Evolutionary conservation across 2,329 filamentous ascomycete genomes (phyloP).

Genomic region (Phialemoniopsis sp.): DNA sequence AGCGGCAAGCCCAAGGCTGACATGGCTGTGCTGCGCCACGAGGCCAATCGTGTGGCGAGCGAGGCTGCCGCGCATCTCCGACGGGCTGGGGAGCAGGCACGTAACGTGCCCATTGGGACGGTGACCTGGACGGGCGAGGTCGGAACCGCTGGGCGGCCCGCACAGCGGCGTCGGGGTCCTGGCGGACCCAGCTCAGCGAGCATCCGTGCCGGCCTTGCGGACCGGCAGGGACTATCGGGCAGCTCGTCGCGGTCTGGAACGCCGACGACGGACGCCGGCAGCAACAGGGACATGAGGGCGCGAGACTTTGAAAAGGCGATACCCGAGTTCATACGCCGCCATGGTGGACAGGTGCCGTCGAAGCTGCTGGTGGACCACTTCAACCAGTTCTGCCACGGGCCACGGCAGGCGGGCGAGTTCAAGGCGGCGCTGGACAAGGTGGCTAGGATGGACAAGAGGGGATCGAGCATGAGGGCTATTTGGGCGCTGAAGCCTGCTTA

Average conservation of each 20-base stretch:
- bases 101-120: slow-evolving; percentile 71
- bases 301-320: slow-evolving; percentile 70
- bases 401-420: slow-evolving; percentile 71
- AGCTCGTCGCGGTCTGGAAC: slow-evolving; percentile 40
- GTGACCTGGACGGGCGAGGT: slow-evolving; percentile 92
- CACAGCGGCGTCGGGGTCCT: slow-evolving; percentile 47
- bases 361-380: slow-evolving; percentile 91
- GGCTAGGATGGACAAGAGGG: slow-evolving; percentile 63
- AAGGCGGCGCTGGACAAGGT: slow-evolving; percentile 75
- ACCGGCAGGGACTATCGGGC: slow-evolving; percentile 47
- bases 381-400: slow-evolving; percentile 69
- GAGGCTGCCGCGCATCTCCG: slow-evolving; percentile 74
- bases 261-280: slow-evolving; percentile 21
- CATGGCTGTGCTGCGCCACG: slow-evolving; percentile 71
- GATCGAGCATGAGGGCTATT: slow-evolving; percentile 46
- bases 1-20: slow-evolving; percentile 70
- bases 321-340: slow-evolving; percentile 70
- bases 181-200: slow-evolving; percentile 49
- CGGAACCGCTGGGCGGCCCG: slow-evolving; percentile 71
- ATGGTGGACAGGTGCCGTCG: slow-evolving; percentile 74
- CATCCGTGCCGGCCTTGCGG: slow-evolving; percentile 53
- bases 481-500: slow-evolving; percentile 43
- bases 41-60: slow-evolving; percentile 76
- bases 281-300: slow-evolving; percentile 34
- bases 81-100: slow-evolving; percentile 68